phyloP scores from a whole-genome alignment of 108 stramenopile species.

The Pseudonitzschia delicatissima region DNA sequence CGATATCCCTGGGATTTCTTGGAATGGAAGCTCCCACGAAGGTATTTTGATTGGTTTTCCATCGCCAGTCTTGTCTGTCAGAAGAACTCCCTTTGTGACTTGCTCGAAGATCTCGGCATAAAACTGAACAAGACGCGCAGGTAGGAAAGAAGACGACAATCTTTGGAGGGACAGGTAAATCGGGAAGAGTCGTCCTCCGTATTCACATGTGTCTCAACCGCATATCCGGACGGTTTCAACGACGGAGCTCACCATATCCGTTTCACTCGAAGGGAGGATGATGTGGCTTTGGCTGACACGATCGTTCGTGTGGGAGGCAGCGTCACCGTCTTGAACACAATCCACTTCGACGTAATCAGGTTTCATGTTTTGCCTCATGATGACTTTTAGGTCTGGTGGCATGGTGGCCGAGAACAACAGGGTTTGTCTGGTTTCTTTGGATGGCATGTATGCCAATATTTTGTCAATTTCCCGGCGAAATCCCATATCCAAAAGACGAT shows the following conservation, averaged over 20 bases:
- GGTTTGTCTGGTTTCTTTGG: conserved; percentile 63
- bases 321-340: conserved; percentile 14
- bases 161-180: conserved; percentile 42
- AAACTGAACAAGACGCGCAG: conserved; percentile 55
- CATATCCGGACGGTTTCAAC: conserved; percentile 45
- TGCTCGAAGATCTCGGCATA: conserved; percentile 69
- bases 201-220: conserved; percentile 29
- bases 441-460: conserved; percentile 62
- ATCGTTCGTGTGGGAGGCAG: conserved; percentile 6
- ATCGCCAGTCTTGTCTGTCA: background rate
- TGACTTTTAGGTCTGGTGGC: conserved; percentile 53
- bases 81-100: background rate
- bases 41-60: conserved; percentile 2
- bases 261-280: conserved; percentile 5
- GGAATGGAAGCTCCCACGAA: conserved; percentile 83
- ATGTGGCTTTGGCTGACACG: background rate
- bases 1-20: conserved; percentile 76
- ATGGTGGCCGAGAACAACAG: conserved; percentile 90
- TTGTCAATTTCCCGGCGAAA: conserved; percentile 74
- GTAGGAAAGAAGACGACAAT: conserved; percentile 89
- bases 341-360: conserved; percentile 26
- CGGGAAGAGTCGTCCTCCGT: conserved; percentile 23
- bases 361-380: conserved; percentile 55
- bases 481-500: conserved; percentile 87
- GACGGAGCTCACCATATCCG: conserved; percentile 22